A percentile compares a stretch with the other conserved stretches of the same genome.
Evolutionary conservation across 495 filamentous ascomycete genomes (phyloP).

Genomic region (Podospora anserina): DNA sequence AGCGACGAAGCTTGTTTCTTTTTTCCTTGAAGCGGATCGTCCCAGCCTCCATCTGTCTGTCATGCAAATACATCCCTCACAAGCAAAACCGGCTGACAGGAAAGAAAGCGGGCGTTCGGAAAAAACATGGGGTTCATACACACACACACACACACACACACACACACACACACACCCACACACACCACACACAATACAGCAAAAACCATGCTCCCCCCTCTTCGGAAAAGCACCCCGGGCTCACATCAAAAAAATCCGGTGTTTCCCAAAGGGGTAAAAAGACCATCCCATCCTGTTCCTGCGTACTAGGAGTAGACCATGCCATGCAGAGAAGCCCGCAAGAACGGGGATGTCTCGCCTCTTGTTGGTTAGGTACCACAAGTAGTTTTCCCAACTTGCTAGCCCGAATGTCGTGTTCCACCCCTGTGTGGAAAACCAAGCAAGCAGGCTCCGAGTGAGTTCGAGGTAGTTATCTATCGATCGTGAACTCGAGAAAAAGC

Average conservation of each 20-base stretch:
- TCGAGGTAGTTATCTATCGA: background rate
- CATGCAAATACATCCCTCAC: background rate
- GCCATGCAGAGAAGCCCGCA: slow-evolving; percentile 8
- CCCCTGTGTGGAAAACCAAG: too few relatives aligned
- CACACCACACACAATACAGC: background rate
- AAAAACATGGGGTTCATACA: background rate
- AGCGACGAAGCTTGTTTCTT: slow-evolving; percentile 7
- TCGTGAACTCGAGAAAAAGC: background rate
- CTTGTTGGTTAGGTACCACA: background rate
- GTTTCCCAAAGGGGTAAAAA: background rate
- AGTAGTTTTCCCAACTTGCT: background rate
- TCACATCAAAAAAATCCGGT: background rate
- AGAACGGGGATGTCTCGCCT: slow-evolving; percentile 5
- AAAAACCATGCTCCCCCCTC: background rate
- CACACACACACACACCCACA: background rate
- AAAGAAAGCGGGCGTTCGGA: slow-evolving; percentile 1
- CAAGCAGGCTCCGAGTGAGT: background rate
- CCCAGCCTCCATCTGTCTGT: background rate
- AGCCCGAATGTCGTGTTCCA: background rate
- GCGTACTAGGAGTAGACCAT: slow-evolving; percentile 6
- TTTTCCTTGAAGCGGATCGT: slow-evolving; percentile 14
- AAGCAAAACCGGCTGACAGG: slow-evolving; percentile 12
- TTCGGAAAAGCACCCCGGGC: slow-evolving; percentile 1
- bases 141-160: background rate
- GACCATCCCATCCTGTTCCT: slow-evolving; percentile 7